phyloP scores from a whole-genome alignment of 2,329 filamentous ascomycete species.

The Botryosphaeria agaves region DNA sequence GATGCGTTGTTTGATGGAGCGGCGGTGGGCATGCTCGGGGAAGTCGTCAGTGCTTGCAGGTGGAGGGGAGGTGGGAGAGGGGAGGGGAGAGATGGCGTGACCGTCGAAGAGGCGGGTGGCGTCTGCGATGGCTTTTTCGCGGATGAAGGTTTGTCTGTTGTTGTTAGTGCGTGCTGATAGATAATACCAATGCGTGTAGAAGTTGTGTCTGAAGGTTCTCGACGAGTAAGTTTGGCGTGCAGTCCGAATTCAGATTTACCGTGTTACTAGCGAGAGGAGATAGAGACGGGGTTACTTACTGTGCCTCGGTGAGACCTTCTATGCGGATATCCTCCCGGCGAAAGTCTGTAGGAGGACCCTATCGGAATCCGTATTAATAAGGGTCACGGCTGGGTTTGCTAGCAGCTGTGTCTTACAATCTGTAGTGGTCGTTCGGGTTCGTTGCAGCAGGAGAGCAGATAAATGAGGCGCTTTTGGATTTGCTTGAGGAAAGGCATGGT shows the following conservation, averaged over 20 bases:
- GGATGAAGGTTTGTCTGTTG: slow-evolving; percentile 10
- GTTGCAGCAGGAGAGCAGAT: background rate
- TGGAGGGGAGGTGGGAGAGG: no score
- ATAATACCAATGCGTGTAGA: no score
- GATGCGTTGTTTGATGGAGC: no score
- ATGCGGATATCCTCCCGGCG: slow-evolving; percentile 14
- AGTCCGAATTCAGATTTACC: background rate
- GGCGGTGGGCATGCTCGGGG: no score
- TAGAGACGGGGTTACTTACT: slow-evolving; percentile 7
- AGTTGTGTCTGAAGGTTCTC: no score
- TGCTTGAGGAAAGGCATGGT: background rate
- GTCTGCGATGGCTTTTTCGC: slow-evolving; percentile 13
- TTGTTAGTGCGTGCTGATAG: background rate
- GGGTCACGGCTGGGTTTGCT: background rate
- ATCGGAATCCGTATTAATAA: background rate
- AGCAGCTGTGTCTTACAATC: background rate
- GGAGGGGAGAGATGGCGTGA: no score
- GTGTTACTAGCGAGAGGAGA: background rate
- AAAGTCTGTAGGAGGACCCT: slow-evolving; percentile 15
- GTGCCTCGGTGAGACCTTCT: slow-evolving; percentile 10
- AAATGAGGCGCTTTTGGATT: background rate
- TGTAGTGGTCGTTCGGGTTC: background rate
- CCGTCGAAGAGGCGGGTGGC: slow-evolving; percentile 12
- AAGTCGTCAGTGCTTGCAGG: no score
- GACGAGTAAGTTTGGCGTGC: slow-evolving; percentile 1